Evolutionary conservation across 148 eudicot species (phyloP).

Genomic region (Rhododendron williamsianum): DNA sequence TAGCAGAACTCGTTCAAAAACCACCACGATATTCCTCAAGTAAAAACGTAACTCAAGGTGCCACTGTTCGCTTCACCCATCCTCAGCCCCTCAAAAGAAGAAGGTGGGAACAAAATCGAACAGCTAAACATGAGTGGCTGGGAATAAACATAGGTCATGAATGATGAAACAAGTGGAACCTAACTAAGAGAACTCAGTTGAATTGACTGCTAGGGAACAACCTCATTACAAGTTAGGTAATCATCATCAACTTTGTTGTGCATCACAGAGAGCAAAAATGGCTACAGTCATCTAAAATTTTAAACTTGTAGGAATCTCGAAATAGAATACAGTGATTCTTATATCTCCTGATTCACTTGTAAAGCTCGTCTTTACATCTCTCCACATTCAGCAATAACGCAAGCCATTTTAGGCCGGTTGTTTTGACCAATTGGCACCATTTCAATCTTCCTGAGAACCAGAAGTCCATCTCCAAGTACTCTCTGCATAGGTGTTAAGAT

Average conservation of each 20-base stretch:
- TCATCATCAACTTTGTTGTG: neutral
- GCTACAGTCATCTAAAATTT: neutral
- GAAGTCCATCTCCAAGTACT: slow-evolving; percentile 89
- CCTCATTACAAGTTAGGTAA: neutral
- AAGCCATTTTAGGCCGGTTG: slow-evolving; percentile 80
- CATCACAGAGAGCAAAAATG: neutral
- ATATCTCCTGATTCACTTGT: neutral
- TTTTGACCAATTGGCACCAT: slow-evolving; percentile 84
- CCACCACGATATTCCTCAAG: neutral
- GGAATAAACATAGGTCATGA: neutral
- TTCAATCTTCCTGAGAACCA: slow-evolving; percentile 89
- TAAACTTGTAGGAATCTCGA: neutral
- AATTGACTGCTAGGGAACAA: neutral
- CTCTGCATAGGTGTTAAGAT: slow-evolving; percentile 42
- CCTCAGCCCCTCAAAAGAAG: neutral
- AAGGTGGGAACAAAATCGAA: neutral
- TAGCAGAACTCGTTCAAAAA: neutral
- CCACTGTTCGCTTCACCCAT: neutral
- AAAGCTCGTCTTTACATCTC: slow-evolving; percentile 49
- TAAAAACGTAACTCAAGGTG: neutral
- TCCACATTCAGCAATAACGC: slow-evolving; percentile 84
- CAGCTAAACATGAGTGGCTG: neutral
- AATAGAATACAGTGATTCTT: neutral
- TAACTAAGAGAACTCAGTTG: neutral
- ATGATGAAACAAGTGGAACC: neutral